Evolutionary conservation across 192 early-diverging fungal genomes (phyloP).

Genomic region (Umbelopsis sp.): DNA sequence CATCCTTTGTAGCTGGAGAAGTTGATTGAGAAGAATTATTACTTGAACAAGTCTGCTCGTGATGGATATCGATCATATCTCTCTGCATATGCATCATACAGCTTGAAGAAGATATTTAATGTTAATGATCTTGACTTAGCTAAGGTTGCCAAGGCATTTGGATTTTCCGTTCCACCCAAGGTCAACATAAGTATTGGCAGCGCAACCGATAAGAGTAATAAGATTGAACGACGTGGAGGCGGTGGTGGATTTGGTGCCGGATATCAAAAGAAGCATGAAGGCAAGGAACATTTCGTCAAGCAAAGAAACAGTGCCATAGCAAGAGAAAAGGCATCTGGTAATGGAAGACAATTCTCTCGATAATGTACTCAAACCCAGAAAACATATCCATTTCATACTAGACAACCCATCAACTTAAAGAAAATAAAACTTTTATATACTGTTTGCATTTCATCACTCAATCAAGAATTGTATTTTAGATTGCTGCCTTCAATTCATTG

Average conservation of each 20-base stretch:
- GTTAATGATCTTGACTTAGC: constrained; percentile 88
- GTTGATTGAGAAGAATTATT: constrained; percentile 97
- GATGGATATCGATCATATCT: constrained; percentile 97
- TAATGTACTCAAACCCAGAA: background rate
- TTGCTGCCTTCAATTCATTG: background rate
- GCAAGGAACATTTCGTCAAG: constrained; percentile 29
- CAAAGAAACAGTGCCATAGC: constrained; percentile 22
- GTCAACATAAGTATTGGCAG: constrained; percentile 77
- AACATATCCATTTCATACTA: too few relatives aligned
- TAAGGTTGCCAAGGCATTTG: constrained; percentile 93
- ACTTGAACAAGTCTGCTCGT: constrained; percentile 92
- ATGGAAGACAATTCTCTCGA: constrained; percentile 22
- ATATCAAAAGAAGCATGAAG: constrained; percentile 25
- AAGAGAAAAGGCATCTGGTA: constrained; percentile 6
- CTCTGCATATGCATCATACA: constrained; percentile 93
- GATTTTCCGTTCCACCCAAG: constrained; percentile 93
- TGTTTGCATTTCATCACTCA: constrained; percentile 4
- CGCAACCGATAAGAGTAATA: constrained; percentile 34
- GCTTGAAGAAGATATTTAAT: constrained; percentile 95
- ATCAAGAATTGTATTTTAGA: background rate
- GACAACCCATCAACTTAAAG: too few relatives aligned
- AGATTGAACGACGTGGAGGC: constrained; percentile 27
- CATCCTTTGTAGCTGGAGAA: constrained; percentile 73
- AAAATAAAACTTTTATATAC: background rate
- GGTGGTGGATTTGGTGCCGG: constrained; percentile 27